Evolutionary conservation across 352 stramenopile species (phyloP).

Genomic region (Globisporangium nagaii): DNA sequence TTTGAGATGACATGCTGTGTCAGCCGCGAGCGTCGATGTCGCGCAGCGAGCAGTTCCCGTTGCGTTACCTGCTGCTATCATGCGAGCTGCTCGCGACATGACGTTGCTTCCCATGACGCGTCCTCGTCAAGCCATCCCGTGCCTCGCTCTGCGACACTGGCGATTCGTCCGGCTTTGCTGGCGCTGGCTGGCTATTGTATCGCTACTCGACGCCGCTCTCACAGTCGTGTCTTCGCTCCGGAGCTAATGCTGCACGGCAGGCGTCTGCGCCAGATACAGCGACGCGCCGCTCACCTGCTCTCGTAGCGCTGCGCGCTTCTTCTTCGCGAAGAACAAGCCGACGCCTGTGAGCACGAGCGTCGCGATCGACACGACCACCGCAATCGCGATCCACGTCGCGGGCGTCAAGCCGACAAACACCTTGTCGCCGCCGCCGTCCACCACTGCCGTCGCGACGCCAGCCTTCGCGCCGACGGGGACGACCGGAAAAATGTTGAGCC

Average conservation of each 20-base stretch:
- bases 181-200: too few species aligned
- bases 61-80: too few species aligned
- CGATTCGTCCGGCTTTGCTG: background rate
- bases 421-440: slow-evolving; percentile 63
- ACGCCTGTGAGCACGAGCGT: slow-evolving; percentile 47
- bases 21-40: too few species aligned
- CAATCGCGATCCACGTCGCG: slow-evolving; percentile 52
- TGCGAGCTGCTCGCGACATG: too few species aligned
- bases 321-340: slow-evolving; percentile 40
- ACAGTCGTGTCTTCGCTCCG: too few species aligned
- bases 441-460: slow-evolving; percentile 24
- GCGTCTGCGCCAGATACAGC: slow-evolving; percentile 28
- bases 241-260: background rate
- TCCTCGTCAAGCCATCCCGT: too few species aligned
- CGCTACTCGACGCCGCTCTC: too few species aligned
- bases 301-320: slow-evolving; percentile 38
- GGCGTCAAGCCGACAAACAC: slow-evolving; percentile 52
- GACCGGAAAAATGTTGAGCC: slow-evolving; percentile 75
- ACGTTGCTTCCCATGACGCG: too few species aligned
- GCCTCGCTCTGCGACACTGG: background rate
- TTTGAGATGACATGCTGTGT: too few species aligned
- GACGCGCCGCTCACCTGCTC: slow-evolving; percentile 34
- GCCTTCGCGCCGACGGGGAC: slow-evolving; percentile 52
- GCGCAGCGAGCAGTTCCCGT: too few species aligned
- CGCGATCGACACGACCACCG: slow-evolving; percentile 35